Evolutionary conservation across 805 yeast species (phyloP).

Genomic region (Hermanozyma aechmeae): DNA sequence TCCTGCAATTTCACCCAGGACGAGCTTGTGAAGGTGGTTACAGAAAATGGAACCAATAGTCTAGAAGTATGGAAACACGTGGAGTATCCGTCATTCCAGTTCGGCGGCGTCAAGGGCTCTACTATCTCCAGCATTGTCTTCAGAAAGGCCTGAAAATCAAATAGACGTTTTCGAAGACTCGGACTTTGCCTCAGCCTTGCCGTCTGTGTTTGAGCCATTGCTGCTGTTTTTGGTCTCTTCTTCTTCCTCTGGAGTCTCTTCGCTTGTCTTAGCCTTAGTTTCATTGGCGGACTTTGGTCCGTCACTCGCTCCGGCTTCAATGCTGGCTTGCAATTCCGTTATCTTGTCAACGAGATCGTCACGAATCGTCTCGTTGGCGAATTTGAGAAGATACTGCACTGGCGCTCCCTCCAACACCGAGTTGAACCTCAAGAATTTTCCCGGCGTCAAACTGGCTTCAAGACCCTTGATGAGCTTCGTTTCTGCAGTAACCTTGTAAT

Average conservation of each 20-base stretch:
- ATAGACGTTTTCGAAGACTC: no score
- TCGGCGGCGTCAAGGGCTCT: slow-evolving; percentile 85
- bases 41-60: slow-evolving; percentile 29
- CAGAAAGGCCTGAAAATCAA: slow-evolving; percentile 19
- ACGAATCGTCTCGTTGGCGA: slow-evolving; percentile 54
- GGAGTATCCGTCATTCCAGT: slow-evolving; percentile 72
- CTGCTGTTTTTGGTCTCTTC: not conserved
- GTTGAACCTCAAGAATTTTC: slow-evolving; percentile 71
- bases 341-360: slow-evolving; percentile 47
- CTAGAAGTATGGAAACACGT: slow-evolving; percentile 58
- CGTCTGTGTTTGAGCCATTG: not conserved
- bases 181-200: not conserved
- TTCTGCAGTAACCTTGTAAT: slow-evolving; percentile 54
- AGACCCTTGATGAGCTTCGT: slow-evolving; percentile 69
- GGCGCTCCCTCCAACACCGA: slow-evolving; percentile 59
- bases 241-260: not conserved
- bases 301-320: no score
- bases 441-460: slow-evolving; percentile 76
- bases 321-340: slow-evolving; percentile 24
- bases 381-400: slow-evolving; percentile 73
- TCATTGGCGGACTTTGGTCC: not conserved
- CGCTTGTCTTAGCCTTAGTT: not conserved
- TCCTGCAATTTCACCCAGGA: slow-evolving; percentile 88
- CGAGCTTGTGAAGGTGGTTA: slow-evolving; percentile 54
- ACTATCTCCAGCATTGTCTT: slow-evolving; percentile 86